phyloP scores from a whole-genome alignment of 371 early-diverging fungal species.

The Mortierella sp. region DNA sequence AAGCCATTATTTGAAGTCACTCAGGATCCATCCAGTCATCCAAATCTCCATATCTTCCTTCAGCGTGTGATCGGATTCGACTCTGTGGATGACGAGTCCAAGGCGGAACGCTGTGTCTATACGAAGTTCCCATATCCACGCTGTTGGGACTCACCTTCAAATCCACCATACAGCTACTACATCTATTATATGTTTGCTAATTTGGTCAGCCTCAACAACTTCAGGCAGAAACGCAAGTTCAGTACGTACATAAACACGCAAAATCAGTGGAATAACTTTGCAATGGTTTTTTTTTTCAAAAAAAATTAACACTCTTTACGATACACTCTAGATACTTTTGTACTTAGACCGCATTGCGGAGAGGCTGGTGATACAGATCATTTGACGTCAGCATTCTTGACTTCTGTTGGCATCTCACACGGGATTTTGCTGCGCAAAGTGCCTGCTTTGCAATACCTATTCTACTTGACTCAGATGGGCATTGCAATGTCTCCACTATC shows the following conservation, averaged over 20 bases:
- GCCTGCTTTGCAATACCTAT: conserved; percentile 96
- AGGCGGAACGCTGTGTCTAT: conserved; percentile 86
- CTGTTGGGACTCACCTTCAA: conserved; percentile 81
- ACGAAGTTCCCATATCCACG: conserved; percentile 90
- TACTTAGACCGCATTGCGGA: conserved; percentile 96
- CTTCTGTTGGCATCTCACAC: conserved; percentile 94
- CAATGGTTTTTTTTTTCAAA: too few relatives aligned
- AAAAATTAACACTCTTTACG: neutral
- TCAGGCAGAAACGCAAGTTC: conserved; percentile 84
- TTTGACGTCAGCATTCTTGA: conserved; percentile 92
- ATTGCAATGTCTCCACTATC: conserved; percentile 99
- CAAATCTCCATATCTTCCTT: conserved; percentile 93
- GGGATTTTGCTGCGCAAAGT: conserved; percentile 98
- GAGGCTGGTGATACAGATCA: conserved; percentile 99
- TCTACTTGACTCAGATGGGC: conserved; percentile 96
- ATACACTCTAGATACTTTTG: conserved; percentile 84
- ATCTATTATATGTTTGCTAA: conserved; percentile 97
- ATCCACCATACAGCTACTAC: conserved; percentile 99
- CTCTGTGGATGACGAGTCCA: conserved; percentile 98
- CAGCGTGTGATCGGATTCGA: conserved; percentile 98
- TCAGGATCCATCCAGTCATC: conserved; percentile 83
- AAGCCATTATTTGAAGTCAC: conserved; percentile 96
- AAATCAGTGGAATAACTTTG: neutral
- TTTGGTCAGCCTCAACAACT: conserved; percentile 88
- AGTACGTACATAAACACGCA: conserved; percentile 63